Base-by-base conservation (phyloP, 2,329 filamentous ascomycete genomes). In the Exserohilum turcica region DNA sequence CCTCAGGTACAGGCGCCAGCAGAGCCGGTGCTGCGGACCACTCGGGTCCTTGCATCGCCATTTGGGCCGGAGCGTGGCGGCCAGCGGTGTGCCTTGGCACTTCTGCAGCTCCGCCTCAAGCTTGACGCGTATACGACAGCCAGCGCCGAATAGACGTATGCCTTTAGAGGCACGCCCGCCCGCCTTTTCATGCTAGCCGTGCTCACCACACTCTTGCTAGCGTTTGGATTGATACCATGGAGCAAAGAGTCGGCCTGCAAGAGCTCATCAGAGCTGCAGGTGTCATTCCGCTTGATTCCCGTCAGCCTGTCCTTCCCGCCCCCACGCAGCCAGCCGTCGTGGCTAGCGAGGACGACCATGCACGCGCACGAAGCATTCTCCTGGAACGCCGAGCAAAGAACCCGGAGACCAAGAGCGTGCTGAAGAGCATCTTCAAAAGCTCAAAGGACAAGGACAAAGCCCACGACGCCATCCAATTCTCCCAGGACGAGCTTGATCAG, bases 381-480 rank as follows among this genome's bases (percentile, higher is more conserved):
- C 60, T 72, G 21, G 64, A 70, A 5, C 67, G 70, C 43, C 63
- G 71, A 32, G 61, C 60, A 18, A 70, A 63, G 19, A 63, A 64
- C 16, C 66, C 68, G 36, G 67, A 70, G 32, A 69, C 63, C 53
- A 64, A 64, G 39, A 66, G 66, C 42, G 62, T 71, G 33, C 49
- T 74, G 47, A 74, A 72, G 56, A 65, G 62, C 36, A 68, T 74
- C 6, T 74, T 74, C 57, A 68, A 62, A 39, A 70, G 65, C 28
- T 70, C 71, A 4, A 73, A 72, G 52, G 67, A 71, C 33, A 73
- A 74, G 52, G 68, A 70, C 9, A 71, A 67, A 51, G 57, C 61
- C 10, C 65, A 65, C 24, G 68, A 73, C 28, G 53, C 58, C 12
- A 59, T 51, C 29, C 55, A 64, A 12, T 73, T 73, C 49, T 67